These are phyloP conservation scores for Phytophthora constricta DNA, from an alignment of 352 stramenopile species.

Conservation along the genomic window DNA sequence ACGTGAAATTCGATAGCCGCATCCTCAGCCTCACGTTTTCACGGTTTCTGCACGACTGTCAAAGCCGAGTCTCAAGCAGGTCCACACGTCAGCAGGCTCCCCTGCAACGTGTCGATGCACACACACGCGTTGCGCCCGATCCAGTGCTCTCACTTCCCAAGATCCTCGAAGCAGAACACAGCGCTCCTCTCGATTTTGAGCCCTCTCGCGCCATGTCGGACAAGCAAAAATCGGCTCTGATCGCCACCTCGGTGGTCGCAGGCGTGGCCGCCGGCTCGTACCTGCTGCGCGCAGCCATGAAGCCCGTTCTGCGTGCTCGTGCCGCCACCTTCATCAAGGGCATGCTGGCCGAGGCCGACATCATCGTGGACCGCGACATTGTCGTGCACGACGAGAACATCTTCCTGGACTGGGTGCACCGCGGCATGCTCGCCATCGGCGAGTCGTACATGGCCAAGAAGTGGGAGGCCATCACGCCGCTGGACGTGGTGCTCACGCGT, in stretches of 20 bases:
- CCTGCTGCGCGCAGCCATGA: slow-evolving; percentile 69
- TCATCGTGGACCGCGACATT: slow-evolving; percentile 84
- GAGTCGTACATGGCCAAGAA: slow-evolving; percentile 92
- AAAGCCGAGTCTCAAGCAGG: slow-evolving; percentile 25
- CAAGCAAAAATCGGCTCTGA: slow-evolving; percentile 77
- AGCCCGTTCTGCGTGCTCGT: slow-evolving; percentile 69
- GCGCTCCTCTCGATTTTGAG: background rate
- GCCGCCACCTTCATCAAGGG: slow-evolving; percentile 82
- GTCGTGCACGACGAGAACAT: slow-evolving; percentile 83
- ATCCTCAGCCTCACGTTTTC: slow-evolving; percentile 9
- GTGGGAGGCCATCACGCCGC: slow-evolving; percentile 83
- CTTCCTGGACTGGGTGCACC: slow-evolving; percentile 87
- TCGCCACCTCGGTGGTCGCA: slow-evolving; percentile 68
- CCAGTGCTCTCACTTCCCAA: slow-evolving; percentile 30
- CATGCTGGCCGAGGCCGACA: slow-evolving; percentile 84
- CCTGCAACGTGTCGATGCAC: slow-evolving; percentile 29
- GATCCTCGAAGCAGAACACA: slow-evolving; percentile 19
- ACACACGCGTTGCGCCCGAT: background rate
- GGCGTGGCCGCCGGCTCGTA: slow-evolving; percentile 73
- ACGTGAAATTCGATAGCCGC: too few relatives aligned
- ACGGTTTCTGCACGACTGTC: slow-evolving; percentile 32
- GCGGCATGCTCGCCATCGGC: slow-evolving; percentile 85
- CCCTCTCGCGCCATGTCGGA: slow-evolving; percentile 36
- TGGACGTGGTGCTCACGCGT: slow-evolving; percentile 80
- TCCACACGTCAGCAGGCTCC: slow-evolving; percentile 21